Conservation (phyloP, 169 alveolate species). For the Theileria sp. region DNA sequence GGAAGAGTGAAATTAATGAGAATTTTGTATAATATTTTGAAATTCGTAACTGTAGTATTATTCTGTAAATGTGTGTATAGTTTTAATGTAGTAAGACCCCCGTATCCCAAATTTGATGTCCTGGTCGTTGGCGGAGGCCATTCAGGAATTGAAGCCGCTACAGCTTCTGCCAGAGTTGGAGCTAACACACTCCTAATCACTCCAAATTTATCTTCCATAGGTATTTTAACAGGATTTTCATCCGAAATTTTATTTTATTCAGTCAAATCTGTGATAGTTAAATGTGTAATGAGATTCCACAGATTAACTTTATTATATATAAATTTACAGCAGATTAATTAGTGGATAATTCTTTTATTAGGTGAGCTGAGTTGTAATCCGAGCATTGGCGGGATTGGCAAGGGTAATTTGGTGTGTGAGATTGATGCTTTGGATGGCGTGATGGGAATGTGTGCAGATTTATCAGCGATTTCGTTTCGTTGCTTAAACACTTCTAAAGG, state of each 20-base stretch:
- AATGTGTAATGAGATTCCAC: background rate
- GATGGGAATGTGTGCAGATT: slow-evolving; percentile 85
- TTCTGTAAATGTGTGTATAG: background rate
- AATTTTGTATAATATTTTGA: background rate
- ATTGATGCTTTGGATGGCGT: slow-evolving; percentile 91
- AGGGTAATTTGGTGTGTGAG: slow-evolving; percentile 89
- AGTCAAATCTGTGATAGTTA: slow-evolving; percentile 69
- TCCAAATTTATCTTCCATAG: slow-evolving; percentile 72
- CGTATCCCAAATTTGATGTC: slow-evolving; percentile 67
- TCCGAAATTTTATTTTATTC: background rate
- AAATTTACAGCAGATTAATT: background rate
- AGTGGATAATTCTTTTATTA: background rate
- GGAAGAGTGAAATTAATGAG: slow-evolving; percentile 3
- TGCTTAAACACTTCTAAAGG: slow-evolving; percentile 86
- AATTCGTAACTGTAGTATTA: background rate
- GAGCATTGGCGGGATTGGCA: slow-evolving; percentile 92
- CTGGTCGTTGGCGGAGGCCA: slow-evolving; percentile 93
- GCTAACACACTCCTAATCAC: slow-evolving; percentile 86
- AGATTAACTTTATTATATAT: background rate
- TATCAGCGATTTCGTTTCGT: slow-evolving; percentile 84
- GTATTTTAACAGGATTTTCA: slow-evolving; percentile 25
- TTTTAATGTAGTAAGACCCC: background rate
- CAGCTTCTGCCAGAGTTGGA: slow-evolving; percentile 86
- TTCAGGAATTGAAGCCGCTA: slow-evolving; percentile 91
- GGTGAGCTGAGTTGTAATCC: slow-evolving; percentile 87